Percentiles rank a stretch among this genome's conserved stretches.
phyloP scores from a whole-genome alignment of 108 stramenopile genomes.

The Bacterosira constricta region DNA sequence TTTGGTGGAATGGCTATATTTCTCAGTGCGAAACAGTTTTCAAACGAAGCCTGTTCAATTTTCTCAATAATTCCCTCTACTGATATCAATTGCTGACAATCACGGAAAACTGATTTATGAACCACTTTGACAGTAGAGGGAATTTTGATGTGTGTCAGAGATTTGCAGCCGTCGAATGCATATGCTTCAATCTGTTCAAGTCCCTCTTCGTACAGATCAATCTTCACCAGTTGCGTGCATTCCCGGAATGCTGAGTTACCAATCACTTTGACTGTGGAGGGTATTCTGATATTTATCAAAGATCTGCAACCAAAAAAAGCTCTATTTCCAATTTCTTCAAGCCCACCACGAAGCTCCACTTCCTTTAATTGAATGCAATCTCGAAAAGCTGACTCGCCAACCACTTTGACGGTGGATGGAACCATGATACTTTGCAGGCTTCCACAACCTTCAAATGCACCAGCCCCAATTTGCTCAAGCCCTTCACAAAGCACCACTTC shows the following conservation, averaged over 20 bases:
- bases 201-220: neutral
- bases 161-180: neutral
- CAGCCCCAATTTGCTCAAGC: neutral
- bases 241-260: neutral
- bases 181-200: neutral
- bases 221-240: neutral
- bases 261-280: neutral
- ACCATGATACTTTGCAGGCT: neutral
- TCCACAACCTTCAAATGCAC: neutral
- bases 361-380: neutral
- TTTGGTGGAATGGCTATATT: neutral
- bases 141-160: neutral
- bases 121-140: neutral
- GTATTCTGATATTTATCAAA: neutral
- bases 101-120: neutral
- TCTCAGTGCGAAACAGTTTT: neutral
- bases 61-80: neutral
- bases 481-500: neutral
- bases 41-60: neutral
- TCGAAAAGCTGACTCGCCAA: neutral
- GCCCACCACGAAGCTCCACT: neutral
- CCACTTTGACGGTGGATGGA: neutral
- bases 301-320: neutral
- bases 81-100: neutral
- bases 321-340: neutral